Percentiles rank a stretch among this genome's conserved stretches.
These are phyloP conservation scores for Cucurbita maxima DNA, from an alignment of 306 rosid species.

Conservation along the genomic window DNA sequence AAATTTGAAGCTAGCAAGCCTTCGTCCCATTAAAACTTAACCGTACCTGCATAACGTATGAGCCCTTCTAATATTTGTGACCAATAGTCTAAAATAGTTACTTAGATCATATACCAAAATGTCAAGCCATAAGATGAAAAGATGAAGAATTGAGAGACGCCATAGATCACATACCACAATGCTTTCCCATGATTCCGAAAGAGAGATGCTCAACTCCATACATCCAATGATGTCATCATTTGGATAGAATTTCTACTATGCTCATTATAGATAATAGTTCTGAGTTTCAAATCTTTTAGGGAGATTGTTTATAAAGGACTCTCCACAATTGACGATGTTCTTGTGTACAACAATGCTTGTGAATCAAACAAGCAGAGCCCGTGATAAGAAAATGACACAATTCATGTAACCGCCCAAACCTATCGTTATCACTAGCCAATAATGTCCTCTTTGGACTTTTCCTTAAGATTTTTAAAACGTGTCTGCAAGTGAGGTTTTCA, in stretches of 20 bases:
- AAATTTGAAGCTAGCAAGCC: conserved; percentile 75
- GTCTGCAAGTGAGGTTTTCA: too few species aligned
- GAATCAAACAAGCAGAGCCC: conserved; percentile 86
- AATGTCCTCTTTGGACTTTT: too few species aligned
- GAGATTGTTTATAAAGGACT: conserved; percentile 18
- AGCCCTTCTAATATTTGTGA: neutral
- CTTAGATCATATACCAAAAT: conserved; percentile 43
- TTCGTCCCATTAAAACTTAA: conserved; percentile 76
- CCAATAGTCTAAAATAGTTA: neutral
- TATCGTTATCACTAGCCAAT: too few species aligned
- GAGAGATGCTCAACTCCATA: conserved; percentile 71
- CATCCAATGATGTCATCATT: conserved; percentile 9
- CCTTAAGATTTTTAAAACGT: too few species aligned
- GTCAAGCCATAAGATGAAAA: conserved; percentile 92
- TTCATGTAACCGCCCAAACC: conserved; percentile 45
- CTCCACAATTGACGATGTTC: conserved; percentile 77
- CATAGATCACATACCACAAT: conserved; percentile 21
- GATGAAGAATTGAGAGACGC: conserved; percentile 85
- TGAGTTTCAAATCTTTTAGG: neutral
- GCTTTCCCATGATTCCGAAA: conserved; percentile 91
- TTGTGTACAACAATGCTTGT: conserved; percentile 87
- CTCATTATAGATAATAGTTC: neutral
- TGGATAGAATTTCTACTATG: neutral
- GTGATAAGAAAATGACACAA: conserved; percentile 81
- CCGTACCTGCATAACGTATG: conserved; percentile 58